Base-by-base conservation (phyloP, 2,329 filamentous ascomycete genomes). In the Onygenales sp. region DNA sequence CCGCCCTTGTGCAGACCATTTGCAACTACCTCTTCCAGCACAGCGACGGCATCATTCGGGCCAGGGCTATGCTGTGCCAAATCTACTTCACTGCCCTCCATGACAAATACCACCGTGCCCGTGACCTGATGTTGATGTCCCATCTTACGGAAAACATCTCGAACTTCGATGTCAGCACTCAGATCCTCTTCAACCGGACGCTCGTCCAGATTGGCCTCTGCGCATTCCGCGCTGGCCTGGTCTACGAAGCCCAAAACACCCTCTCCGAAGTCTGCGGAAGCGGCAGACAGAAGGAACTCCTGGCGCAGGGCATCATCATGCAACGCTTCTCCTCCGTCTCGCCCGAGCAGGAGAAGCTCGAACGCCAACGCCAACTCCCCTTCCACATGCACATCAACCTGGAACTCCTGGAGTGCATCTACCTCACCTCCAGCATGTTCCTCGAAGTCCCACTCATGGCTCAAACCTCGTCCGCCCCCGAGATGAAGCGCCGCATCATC, bases 381-480 rank as follows among this genome's bases (percentile, higher is more conserved):
- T 98, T 98, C 85, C 93, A 98, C 78, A 96, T 98, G 90, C 93
- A 98, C 81, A 98, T 98, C 79, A 98, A 98, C 79, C 82, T 98
- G 51, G 93, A 98, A 73, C 83, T 98, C 53, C 82, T 98, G 41
- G 93, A 98, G 77, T 97, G 93, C 67, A 92, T 97, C 58, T 98
- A 98, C 77, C 82, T 98, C 55, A 97, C 93, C 50, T 97, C 92
- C 78, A 96, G 90, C 75, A 98, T 98, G 93, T 86, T 98, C 60
- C 83, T 98, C 54, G 93, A 98, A 77, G 97, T 98, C 58, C 93
- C 93, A 56, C 85, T 97, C 46, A 85, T 98, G 62, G 94, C 93
- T 48, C 93, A 97, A 74, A 94, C 92, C 38, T 93, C 93, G 60
- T 97, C 92, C 7, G 93, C 92, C 21, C 94, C 93, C 10, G 93